Conservation (phyloP, 1,284 basidiomycete genomes). For the Tilletia setariae region DNA sequence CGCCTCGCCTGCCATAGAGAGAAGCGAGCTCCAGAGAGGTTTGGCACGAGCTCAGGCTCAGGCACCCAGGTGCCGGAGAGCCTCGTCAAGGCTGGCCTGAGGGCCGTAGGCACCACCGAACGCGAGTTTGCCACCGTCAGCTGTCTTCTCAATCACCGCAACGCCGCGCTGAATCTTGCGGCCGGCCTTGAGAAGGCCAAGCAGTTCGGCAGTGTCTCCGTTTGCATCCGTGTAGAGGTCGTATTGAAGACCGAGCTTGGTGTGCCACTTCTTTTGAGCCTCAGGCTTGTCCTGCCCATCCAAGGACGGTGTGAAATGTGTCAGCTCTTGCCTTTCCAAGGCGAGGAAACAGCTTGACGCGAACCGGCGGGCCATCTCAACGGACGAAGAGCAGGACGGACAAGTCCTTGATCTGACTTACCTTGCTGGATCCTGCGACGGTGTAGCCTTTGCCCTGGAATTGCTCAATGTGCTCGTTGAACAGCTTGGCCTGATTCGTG, state of each 20-base stretch:
- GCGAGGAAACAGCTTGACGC: no score
- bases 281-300: background rate
- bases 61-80: background rate
- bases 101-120: background rate
- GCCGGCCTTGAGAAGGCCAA: constrained; percentile 8
- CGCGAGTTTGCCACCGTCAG: background rate
- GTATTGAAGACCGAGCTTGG: constrained; percentile 3
- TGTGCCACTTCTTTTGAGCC: constrained; percentile 7
- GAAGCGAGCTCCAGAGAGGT: no score
- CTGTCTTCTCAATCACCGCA: background rate
- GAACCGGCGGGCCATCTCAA: no score
- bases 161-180: constrained; percentile 10
- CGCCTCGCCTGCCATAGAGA: no score
- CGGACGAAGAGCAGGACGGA: background rate
- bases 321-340: background rate
- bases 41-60: no score
- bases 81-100: background rate
- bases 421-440: constrained; percentile 12
- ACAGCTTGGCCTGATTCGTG: constrained; percentile 15
- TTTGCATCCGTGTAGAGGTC: constrained; percentile 2
- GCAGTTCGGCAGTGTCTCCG: constrained; percentile 4
- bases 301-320: background rate
- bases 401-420: background rate
- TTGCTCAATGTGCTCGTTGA: background rate
- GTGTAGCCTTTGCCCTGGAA: constrained; percentile 9